phyloP scores from a whole-genome alignment of 2,329 filamentous ascomycete species.

The Cadophora malorum region DNA sequence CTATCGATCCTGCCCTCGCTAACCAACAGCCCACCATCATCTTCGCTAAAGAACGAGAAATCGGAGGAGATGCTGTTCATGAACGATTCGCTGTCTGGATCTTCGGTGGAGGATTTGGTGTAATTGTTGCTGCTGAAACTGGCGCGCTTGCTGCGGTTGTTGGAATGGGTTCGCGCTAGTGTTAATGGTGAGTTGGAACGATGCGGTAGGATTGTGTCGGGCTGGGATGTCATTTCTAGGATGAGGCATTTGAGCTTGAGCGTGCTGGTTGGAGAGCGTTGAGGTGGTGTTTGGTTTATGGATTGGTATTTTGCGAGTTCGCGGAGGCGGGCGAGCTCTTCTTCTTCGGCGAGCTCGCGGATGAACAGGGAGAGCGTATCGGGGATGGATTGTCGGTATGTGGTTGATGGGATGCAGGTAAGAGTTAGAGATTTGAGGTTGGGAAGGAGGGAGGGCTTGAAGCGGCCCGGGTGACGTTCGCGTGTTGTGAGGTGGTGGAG shows the following conservation, averaged over 20 bases:
- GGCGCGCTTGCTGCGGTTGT: conserved; percentile 11
- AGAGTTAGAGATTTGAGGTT: conserved; percentile 32
- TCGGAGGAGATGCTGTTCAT: conserved; percentile 29
- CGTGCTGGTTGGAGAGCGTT: neutral
- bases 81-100: conserved; percentile 33
- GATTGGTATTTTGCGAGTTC: conserved; percentile 12
- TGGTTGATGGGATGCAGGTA: conserved; percentile 32
- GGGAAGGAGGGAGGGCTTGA: conserved; percentile 34
- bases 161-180: neutral
- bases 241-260: conserved; percentile 28
- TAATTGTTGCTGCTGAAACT: conserved; percentile 18
- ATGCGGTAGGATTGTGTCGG: conserved; percentile 23
- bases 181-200: conserved; percentile 2
- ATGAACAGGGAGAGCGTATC: conserved; percentile 31
- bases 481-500: conserved; percentile 26
- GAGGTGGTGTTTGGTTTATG: conserved; percentile 9
- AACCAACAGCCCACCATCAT: conserved; percentile 33
- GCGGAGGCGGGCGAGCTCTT: conserved; percentile 32
- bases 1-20: conserved; percentile 31
- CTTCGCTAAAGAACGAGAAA: conserved; percentile 37
- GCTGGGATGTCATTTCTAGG: conserved; percentile 31
- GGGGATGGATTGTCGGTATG: conserved; percentile 21
- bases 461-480: conserved; percentile 31
- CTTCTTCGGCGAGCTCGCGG: conserved; percentile 36
- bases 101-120: conserved; percentile 37